Percentiles rank a stretch among this genome's conserved stretches.
phyloP scores from a whole-genome alignment of 2,329 filamentous ascomycete species.

The Penicillium sp. region DNA sequence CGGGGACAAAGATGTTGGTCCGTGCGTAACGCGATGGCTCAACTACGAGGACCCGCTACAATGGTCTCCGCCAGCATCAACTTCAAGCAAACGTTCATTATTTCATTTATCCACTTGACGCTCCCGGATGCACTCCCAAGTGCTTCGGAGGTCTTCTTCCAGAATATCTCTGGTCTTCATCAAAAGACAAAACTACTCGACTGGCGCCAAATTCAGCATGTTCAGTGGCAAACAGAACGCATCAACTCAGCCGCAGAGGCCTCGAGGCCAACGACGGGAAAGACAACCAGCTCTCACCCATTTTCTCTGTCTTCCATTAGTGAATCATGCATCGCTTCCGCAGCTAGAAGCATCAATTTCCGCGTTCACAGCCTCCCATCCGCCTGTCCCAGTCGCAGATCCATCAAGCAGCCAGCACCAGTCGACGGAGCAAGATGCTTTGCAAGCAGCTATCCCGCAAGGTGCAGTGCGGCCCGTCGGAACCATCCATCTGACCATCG shows the following conservation, averaged over 20 bases:
- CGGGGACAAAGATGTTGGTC: background rate
- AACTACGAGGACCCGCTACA: background rate
- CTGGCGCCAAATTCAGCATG: conserved; percentile 8
- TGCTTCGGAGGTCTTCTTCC: background rate
- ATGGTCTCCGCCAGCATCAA: background rate
- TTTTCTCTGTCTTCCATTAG: conserved; percentile 60
- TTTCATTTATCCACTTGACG: background rate
- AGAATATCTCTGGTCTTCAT: background rate
- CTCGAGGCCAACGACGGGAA: conserved; percentile 17
- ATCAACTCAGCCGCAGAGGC: conserved; percentile 1
- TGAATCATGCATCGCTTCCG: conserved; percentile 60
- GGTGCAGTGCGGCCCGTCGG: conserved; percentile 74
- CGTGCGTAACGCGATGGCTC: background rate
- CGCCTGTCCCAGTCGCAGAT: background rate
- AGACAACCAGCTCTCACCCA: conserved; percentile 45
- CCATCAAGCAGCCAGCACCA: background rate
- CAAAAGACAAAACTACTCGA: conserved; percentile 1
- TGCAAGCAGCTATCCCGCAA: conserved; percentile 56
- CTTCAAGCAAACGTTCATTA: background rate
- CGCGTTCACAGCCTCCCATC: conserved; percentile 55
- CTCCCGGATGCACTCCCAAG: conserved; percentile 1
- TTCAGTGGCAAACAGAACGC: conserved; percentile 6
- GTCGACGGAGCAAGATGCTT: conserved; percentile 32
- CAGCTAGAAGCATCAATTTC: conserved; percentile 67
- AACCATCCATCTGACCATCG: conserved; percentile 82